These are phyloP conservation scores for Hyphopichia buzzinii DNA, from an alignment of 1,139 yeast species.

Conservation along the genomic window DNA sequence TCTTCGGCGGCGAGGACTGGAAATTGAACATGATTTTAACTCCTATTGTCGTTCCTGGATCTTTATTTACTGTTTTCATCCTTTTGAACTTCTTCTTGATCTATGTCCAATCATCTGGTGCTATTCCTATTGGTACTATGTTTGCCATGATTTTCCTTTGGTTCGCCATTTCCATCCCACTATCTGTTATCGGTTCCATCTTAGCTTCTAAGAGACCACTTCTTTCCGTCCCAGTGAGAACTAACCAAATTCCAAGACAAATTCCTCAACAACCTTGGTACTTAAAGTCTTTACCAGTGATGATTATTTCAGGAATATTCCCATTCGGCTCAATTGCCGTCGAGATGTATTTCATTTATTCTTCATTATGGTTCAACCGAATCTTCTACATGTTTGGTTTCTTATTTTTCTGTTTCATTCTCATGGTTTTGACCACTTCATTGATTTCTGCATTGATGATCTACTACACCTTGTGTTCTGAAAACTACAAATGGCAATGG, in stretches of 20 bases:
- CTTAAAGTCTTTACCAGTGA: slow-evolving; percentile 62
- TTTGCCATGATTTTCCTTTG: slow-evolving; percentile 76
- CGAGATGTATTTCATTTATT: slow-evolving; percentile 84
- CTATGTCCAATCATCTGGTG: slow-evolving; percentile 82
- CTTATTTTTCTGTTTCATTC: slow-evolving; percentile 78
- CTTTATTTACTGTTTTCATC: slow-evolving; percentile 60
- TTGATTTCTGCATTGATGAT: slow-evolving; percentile 78
- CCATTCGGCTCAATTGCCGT: slow-evolving; percentile 96
- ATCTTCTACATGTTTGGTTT: slow-evolving; percentile 98
- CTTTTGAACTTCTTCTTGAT: slow-evolving; percentile 81
- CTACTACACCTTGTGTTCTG: slow-evolving; percentile 83
- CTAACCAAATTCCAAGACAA: slow-evolving; percentile 94
- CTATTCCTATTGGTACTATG: slow-evolving; percentile 91
- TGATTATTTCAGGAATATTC: slow-evolving; percentile 81
- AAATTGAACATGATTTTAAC: slow-evolving; percentile 79
- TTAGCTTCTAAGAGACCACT: slow-evolving; percentile 67
- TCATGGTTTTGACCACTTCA: slow-evolving; percentile 80
- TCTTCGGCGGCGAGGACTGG: slow-evolving; percentile 92
- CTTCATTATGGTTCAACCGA: slow-evolving; percentile 92
- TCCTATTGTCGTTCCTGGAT: slow-evolving; percentile 82
- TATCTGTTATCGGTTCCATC: slow-evolving; percentile 77
- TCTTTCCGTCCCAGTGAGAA: slow-evolving; percentile 72
- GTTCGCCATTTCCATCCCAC: slow-evolving; percentile 83
- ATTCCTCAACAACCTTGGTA: slow-evolving; percentile 91
- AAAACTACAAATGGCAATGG: slow-evolving; percentile 98